Base-by-base conservation (phyloP, 495 filamentous ascomycete genomes). In the Cercophora samala region DNA sequence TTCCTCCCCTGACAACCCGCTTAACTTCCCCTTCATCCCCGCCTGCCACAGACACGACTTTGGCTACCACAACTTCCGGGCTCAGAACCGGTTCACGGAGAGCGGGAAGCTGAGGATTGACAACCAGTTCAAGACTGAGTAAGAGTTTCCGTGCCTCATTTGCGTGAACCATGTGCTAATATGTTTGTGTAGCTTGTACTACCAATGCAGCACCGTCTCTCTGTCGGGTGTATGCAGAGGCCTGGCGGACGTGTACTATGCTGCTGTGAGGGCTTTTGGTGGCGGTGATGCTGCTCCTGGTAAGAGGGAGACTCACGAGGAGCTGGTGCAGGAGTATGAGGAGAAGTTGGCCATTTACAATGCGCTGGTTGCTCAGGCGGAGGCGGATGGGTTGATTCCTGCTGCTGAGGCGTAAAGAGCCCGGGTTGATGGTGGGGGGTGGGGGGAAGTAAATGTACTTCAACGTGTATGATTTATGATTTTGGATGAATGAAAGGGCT, bases 21-120 rank as follows among this genome's bases (percentile, higher is more conserved):
- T 73, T n/a, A 78, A 79, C 2, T 84, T 78, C 68, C 66, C 77
- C 69, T 84, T 83, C 67, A 37, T 58, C 8, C 74, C 69, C 0
- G 68, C 67, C 17, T 84, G 82, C 75, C 62, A 79, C 29, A 75
- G 82, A 17, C 82, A 84, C 68, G 82, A 84, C 53, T 84, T 83
- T 62, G 82, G 80, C 2, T 84, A 81, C 69, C 70, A 76, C 8
- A 84, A 83, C 69, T 81, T 74, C 69, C 77, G 80, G 69, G 51
- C 22, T 4, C 79, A 81, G 62, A 67, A 63, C 15, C 70, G 81
- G 15, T 81, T 83, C 72, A 80, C 72, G 0, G 71, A 71, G 0
- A 64, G 11, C 2, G 68, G 63, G 17, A 77, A 78, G 25, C 19
- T 68, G 60, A 68, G 37, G 4, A 74, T 84, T 56, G 81, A 83